phyloP scores from a whole-genome alignment of 2,329 filamentous ascomycete genomes.

The Xylaria sp. region DNA sequence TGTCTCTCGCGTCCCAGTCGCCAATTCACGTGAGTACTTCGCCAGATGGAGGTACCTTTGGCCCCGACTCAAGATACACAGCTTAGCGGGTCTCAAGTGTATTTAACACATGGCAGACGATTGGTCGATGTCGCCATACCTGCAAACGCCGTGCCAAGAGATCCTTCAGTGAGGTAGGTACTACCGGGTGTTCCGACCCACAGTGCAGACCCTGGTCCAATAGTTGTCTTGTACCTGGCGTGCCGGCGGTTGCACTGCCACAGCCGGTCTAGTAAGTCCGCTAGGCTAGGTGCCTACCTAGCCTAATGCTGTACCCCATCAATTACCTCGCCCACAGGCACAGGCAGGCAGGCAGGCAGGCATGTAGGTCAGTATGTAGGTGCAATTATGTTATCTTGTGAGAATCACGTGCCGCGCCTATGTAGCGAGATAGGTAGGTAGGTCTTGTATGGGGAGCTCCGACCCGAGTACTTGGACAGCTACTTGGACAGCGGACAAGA shows the following conservation, averaged over 20 bases:
- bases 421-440: too few relatives aligned
- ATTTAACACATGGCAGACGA: not conserved
- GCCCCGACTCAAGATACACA: not conserved
- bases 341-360: too few relatives aligned
- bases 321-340: too few relatives aligned
- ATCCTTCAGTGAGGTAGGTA: not conserved
- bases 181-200: not conserved
- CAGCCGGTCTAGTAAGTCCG: not conserved
- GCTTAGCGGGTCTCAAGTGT: not conserved
- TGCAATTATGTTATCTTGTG: not conserved
- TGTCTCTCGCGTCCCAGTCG: constrained; percentile 35
- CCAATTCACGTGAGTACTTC: constrained; percentile 40
- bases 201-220: too few relatives aligned
- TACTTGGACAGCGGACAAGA: too few relatives aligned
- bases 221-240: too few relatives aligned
- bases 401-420: constrained; percentile 18
- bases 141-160: not conserved
- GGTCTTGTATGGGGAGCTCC: constrained; percentile 13
- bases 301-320: too few relatives aligned
- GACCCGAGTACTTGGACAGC: too few relatives aligned
- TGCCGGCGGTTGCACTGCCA: constrained; percentile 4
- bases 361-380: too few relatives aligned
- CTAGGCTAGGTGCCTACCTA: not conserved
- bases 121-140: not conserved
- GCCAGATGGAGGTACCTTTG: constrained; percentile 16